Evolutionary conservation across 805 yeast species (phyloP), one percentile per base, ranked within the genome.

Genomic region (Lipomyces mesembrius): DNA sequence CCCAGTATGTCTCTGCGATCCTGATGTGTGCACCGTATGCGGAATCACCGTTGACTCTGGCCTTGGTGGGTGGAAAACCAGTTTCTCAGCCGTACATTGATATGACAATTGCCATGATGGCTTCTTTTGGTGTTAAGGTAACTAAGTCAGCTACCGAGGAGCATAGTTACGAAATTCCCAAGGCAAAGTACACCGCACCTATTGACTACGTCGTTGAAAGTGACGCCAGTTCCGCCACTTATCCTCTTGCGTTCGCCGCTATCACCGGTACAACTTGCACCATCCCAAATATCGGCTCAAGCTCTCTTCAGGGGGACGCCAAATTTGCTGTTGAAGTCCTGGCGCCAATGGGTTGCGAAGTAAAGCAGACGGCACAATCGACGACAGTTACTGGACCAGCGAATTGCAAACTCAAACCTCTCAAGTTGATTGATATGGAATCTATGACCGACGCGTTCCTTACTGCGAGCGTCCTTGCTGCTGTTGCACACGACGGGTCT

Each of bases 381-480:
- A 95, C 99, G 0, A 92, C 98, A 0, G 98, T 95, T 8, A 86
- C 88, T 54, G 98, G 98, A 59, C 97, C 98, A 5, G 82, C 89
- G 22, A 79, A 79, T 51, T 96, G 96, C 17, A 67, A 78, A 0
- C 82, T 95, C 71, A 84, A 83, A 74, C 91, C 96, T 6, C 81
- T 95, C 70, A 81, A 87, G 12, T 84, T 82, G 69, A 89, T 95
- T 64, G 98, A 95, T 77, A 95, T 95, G 99, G 99, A 95, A 80
- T 98, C 99, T 63, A 95, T 95, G 99, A 95, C 99, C 0, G 99
- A 95, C 79, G 99, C 99, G 0, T 95, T 95, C 77, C 82, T 95
- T 74, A 95, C 99, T 17, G 99, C 99, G 0, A 86, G 96, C 62
- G 98, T 95, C 12, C 96, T 92, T 22, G 99, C 98, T 43, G 97